A percentile compares a stretch with the other conserved stretches of the same genome.
These are phyloP conservation scores for Stemphylium lycopersici DNA, from an alignment of 2,329 filamentous ascomycete species.

Conservation along the genomic window DNA sequence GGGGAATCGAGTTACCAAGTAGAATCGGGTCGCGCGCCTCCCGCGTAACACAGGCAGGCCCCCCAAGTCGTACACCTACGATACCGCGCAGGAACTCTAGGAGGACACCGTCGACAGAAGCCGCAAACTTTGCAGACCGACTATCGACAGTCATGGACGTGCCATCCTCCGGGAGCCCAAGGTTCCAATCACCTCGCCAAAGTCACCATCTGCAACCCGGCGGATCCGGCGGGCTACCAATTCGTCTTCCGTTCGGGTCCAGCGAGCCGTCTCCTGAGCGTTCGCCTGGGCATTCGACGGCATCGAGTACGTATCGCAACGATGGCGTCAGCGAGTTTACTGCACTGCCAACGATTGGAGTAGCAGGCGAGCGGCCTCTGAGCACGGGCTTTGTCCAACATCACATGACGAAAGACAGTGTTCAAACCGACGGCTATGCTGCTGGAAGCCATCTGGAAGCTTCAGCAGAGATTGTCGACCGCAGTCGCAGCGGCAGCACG, in stretches of 20 bases:
- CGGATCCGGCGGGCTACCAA: slow-evolving; percentile 32
- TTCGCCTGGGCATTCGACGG: slow-evolving; percentile 40
- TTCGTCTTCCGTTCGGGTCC: slow-evolving; percentile 47
- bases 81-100: slow-evolving; percentile 76
- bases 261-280: slow-evolving; percentile 45
- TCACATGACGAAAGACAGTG: slow-evolving; percentile 47
- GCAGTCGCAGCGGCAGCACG: slow-evolving; percentile 44
- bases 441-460: slow-evolving; percentile 43
- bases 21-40: slow-evolving; percentile 66
- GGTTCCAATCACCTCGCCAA: slow-evolving; percentile 15
- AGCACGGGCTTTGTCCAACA: slow-evolving; percentile 50
- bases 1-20: slow-evolving; percentile 68
- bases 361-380: slow-evolving; percentile 34
- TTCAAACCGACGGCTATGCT: slow-evolving; percentile 42
- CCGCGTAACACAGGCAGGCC: slow-evolving; percentile 27
- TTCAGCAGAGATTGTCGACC: slow-evolving; percentile 46
- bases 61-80: slow-evolving; percentile 45
- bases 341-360: slow-evolving; percentile 25
- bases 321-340: slow-evolving; percentile 28
- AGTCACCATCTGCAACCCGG: slow-evolving; percentile 36
- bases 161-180: slow-evolving; percentile 19
- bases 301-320: slow-evolving; percentile 43
- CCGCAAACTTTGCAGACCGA: slow-evolving; percentile 32
- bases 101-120: slow-evolving; percentile 38
- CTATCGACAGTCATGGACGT: slow-evolving; percentile 39